Evolutionary conservation across 768 basidiomycete genomes (phyloP), one percentile per base, ranked within the genome.

Genomic region (Pluteus cervinus): DNA sequence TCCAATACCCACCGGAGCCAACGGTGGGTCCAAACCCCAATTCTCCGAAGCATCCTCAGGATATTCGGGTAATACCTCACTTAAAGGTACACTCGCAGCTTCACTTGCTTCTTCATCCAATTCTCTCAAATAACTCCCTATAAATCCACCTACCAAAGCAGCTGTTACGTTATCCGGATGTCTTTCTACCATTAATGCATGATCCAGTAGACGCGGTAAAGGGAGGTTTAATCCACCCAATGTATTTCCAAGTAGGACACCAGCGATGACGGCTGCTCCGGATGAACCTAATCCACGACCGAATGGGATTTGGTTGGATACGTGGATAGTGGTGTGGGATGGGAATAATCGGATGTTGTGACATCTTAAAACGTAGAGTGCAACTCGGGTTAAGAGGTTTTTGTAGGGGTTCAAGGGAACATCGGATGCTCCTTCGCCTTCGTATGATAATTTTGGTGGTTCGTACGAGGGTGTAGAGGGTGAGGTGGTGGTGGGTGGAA

Each of bases 161-260:
- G 96, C 96, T 1, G 96, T 96, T 54, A 99, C 93, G 58, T 99
- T 99, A 62, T 99, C 96, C 11, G 96, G 96, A 57, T 99, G 96
- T 12, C 96, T 76, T 63, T 99, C 96, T 53, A 99, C 92, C 96
- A 99, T 99, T 37, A 99, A 72, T 1, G 94, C 93, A 54, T 88
- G 94, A 63, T 99, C 96, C 43, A 98, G 77, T 50, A 94, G 66
- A 17, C 96, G 79, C 29, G 70, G 73, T 20, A 57, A 66, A 10
- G 85, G 59, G 8, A 98, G 77, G 16, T 70, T 54, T 43, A 98
- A 74, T 12, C 73, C 47, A 11, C 87, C 94, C 16, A 98, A 69
- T n/a, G 77, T 70, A 53, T 91, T 75, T 24, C 82, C 96, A 30
- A 99, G 76, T 22, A 94, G 72, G 23, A 96, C 92, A 28, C 96